A percentile compares a stretch with the other conserved stretches of the same genome.
These are phyloP conservation scores for Saitozyma podzolica DNA, from an alignment of 768 basidiomycete species.

Conservation along the genomic window DNA sequence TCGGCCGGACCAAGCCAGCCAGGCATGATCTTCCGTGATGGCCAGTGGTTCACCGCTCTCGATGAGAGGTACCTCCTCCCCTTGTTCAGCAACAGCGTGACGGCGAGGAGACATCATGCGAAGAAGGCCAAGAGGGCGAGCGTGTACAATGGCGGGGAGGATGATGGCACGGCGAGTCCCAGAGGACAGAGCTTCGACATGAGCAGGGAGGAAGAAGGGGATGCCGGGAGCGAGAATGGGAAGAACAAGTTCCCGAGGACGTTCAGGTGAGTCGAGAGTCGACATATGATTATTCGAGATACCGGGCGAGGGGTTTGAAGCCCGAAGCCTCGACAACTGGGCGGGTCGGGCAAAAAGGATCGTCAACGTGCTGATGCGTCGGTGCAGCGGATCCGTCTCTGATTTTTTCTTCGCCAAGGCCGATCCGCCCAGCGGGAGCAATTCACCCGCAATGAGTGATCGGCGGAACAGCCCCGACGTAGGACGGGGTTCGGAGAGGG, in stretches of 20 bases:
- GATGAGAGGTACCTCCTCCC: slow-evolving; percentile 94
- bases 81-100: slow-evolving; percentile 61
- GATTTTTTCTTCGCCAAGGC: slow-evolving; percentile 53
- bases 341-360: not conserved
- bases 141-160: slow-evolving; percentile 28
- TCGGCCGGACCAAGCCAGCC: slow-evolving; percentile 15
- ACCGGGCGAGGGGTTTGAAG: too few relatives aligned
- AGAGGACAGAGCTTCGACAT: slow-evolving; percentile 33
- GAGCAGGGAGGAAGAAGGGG: slow-evolving; percentile 26
- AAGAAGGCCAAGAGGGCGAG: slow-evolving; percentile 34
- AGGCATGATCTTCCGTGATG: slow-evolving; percentile 60
- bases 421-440: slow-evolving; percentile 12
- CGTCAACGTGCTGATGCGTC: not conserved
- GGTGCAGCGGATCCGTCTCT: slow-evolving; percentile 46
- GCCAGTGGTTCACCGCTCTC: slow-evolving; percentile 92
- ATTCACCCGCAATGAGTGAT: too few relatives aligned
- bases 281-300: not conserved
- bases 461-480: too few relatives aligned
- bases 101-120: slow-evolving; percentile 44
- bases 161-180: slow-evolving; percentile 31
- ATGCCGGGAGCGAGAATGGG: slow-evolving; percentile 50
- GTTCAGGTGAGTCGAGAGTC: slow-evolving; percentile 41
- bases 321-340: too few relatives aligned
- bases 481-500: not conserved
- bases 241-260: slow-evolving; percentile 47